Evolutionary conservation across 768 basidiomycete genomes (phyloP), one percentile per base, ranked within the genome.

Genomic region (Leccinum aurantiacum): DNA sequence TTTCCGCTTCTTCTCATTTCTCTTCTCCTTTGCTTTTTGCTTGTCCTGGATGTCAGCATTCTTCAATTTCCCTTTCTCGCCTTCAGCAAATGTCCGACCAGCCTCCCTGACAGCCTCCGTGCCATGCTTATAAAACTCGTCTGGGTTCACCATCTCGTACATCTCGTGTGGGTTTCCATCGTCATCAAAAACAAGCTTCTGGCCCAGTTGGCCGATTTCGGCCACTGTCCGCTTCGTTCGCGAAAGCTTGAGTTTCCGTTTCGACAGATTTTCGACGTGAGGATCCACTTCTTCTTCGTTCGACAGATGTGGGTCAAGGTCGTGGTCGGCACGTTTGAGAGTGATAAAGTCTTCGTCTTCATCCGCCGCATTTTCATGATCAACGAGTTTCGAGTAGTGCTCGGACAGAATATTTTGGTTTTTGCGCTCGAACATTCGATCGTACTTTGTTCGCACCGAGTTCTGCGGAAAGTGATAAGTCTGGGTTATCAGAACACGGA

Each of bases 371-470:
- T 74, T 77, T 46, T 78, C 79, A 64, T 88, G 88, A 61, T 92
- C 90, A 60, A 98, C 79, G 41, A 99, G 86, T 69, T 92, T 93
- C 59, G 79, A 82, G 77, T 97, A 98, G 73, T 97, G 95, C 60
- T 87, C 84, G 0, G 95, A 93, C 33, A 98, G 82, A 53, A 98
- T 88, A 63, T 87, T 89, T 72, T 97, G 95, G 71, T 97, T 98
- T 73, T 93, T 96, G 58, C 95, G 86, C 69, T 91, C 90, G 71
- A 98, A 98, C 95, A 99, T 98, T 55, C 93, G 86, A 74, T 98
- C 96, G 73, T 98, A 97, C 76, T 96, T 98, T 3, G 96, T 98
- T 54, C 91, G 85, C 0, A 90, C 87, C 10, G 72, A 69, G 48
- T 74, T 67, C 79, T 80, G 61, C 14, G 54, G 50, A 53, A 35